A percentile compares a stretch with the other conserved stretches of the same genome.
phyloP scores from a whole-genome alignment of 345 rosid species.

The Gossypium longicalyx region DNA sequence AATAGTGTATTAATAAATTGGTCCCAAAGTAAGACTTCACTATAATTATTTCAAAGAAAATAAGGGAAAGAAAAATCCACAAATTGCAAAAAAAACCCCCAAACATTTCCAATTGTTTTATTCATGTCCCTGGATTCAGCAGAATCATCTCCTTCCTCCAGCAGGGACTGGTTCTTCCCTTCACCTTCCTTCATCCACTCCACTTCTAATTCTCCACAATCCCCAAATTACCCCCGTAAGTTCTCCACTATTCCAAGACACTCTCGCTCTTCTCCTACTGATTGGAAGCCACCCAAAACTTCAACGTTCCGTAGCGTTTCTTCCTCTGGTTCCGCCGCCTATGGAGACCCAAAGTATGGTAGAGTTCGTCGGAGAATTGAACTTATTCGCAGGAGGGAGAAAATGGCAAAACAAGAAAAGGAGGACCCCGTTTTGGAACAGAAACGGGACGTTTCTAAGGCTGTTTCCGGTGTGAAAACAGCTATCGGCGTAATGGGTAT shows the following conservation, averaged over 20 bases:
- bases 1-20: neutral
- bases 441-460: conserved; percentile 9
- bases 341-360: conserved; percentile 24
- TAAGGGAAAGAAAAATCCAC: neutral
- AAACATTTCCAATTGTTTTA: conserved; percentile 5
- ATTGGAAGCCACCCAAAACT: conserved; percentile 19
- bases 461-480: conserved; percentile 9
- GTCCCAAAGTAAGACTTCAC: neutral
- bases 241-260: conserved; percentile 34
- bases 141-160: conserved; percentile 25
- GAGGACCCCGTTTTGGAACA: conserved; percentile 12
- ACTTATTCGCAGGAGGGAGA: conserved; percentile 17
- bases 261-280: conserved; percentile 23
- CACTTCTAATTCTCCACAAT: conserved; percentile 12
- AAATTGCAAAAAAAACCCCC: conserved; percentile 19
- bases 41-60: neutral
- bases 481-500: neutral
- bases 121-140: conserved; percentile 37
- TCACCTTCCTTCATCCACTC: conserved; percentile 48
- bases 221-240: conserved; percentile 32
- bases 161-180: conserved; percentile 70
- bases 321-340: conserved; percentile 18
- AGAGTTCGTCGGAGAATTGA: conserved; percentile 36
- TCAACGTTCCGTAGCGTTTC: conserved; percentile 22
- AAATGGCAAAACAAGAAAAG: conserved; percentile 14